These are phyloP conservation scores for Plenodomus lindquistii DNA, from an alignment of 2,329 filamentous ascomycete species.

Conservation along the genomic window DNA sequence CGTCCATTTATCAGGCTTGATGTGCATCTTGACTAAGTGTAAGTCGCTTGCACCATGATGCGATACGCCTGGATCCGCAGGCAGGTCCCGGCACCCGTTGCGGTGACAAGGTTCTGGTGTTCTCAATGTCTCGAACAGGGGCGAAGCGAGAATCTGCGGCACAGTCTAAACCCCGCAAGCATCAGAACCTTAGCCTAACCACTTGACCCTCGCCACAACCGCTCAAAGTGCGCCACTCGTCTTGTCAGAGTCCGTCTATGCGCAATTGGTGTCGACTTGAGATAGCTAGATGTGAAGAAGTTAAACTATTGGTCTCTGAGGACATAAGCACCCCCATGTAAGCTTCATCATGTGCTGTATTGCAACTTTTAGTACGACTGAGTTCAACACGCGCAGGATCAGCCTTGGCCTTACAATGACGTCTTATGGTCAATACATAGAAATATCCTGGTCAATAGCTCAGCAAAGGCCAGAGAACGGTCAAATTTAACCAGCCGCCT, in stretches of 20 bases:
- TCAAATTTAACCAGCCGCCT: constrained; percentile 25
- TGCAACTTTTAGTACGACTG: neutral
- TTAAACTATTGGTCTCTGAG: neutral
- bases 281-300: neutral
- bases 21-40: constrained; percentile 3
- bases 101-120: constrained; percentile 26
- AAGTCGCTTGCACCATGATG: constrained; percentile 10
- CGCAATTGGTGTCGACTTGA: constrained; percentile 1
- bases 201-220: constrained; percentile 28
- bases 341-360: too few species aligned
- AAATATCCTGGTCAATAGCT: constrained; percentile 3
- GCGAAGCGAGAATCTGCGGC: constrained; percentile 36
- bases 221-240: constrained; percentile 14
- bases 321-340: too few species aligned
- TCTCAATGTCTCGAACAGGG: constrained; percentile 26
- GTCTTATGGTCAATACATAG: constrained; percentile 3
- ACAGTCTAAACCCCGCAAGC: constrained; percentile 32
- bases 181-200: constrained; percentile 33
- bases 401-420: constrained; percentile 10
- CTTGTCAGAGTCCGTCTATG: constrained; percentile 18
- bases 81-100: constrained; percentile 12
- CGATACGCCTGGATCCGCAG: constrained; percentile 1
- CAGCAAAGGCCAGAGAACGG: constrained; percentile 12
- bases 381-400: neutral
- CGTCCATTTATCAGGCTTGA: constrained; percentile 4